Base-by-base conservation (phyloP, 2,329 filamentous ascomycete genomes). In the Zymoseptoria passerinii region DNA sequence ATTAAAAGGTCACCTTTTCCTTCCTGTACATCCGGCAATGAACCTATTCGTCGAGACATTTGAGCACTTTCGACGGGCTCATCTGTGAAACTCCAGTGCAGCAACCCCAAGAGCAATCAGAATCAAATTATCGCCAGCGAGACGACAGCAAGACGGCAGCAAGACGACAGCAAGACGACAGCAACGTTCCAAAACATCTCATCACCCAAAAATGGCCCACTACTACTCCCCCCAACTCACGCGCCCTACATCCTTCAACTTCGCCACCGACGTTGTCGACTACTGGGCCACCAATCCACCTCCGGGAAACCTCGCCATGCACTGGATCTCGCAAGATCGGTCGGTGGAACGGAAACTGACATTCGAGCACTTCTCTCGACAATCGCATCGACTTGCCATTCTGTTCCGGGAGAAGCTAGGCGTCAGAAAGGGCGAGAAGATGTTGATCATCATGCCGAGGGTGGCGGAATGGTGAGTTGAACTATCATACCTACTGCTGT, bases 231-330 rank as follows among this genome's bases (percentile, higher is more conserved):
- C 56, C 28, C 53, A 62, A 28, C 62, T 68, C 48, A 60, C 61
- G 28, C 59, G 65, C 19, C 65, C 64, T 4, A 59, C 55, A 40
- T 58, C 59, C 52, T 76, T 76, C 73, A 75, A 76, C 65, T 76
- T 75, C 58, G 73, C 74, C 9, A 66, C 61, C 48, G 69, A 75
- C 66, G 71, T 76, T 51, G 70, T 76, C 53, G 74, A 76, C 61
- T 68, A 73, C 62, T 75, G 72, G 72, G 74, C 74, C 13, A 48
- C 56, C 1, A 64, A 67, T 13, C 58, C 66, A 8, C 67, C 70
- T 4, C 56, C 63, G 4, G 65, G 62, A 3, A 55, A 52, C 6
- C 60, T 65, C n/a, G 74, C 74, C 9, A 71, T 76, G 66, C 65
- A 73, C 54, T 76, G 74, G 74, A 63, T 74, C 40, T 71, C 72